Evolutionary conservation across 1,284 basidiomycete species (phyloP).

Genomic region (Butyriboletus regius): DNA sequence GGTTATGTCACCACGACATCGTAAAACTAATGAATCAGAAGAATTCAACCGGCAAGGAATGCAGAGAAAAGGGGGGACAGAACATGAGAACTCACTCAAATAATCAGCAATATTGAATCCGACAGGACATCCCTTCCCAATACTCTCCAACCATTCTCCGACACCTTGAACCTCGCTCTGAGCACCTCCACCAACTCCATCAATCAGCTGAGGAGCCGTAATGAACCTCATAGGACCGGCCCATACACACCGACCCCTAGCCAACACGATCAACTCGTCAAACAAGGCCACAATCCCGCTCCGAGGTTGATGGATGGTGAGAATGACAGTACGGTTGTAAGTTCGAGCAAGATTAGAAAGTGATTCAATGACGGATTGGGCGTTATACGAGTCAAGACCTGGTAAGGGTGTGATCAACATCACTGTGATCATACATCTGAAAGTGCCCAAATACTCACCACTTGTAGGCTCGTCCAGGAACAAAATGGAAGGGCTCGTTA

Average conservation of each 20-base stretch:
- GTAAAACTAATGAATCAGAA: neutral
- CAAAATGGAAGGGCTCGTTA: constrained; percentile 89
- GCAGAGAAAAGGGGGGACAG: neutral
- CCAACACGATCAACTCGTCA: constrained; percentile 83
- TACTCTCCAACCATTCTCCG: constrained; percentile 68
- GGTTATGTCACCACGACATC: neutral
- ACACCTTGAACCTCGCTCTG: constrained; percentile 47
- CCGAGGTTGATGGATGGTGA: constrained; percentile 97
- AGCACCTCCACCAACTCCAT: constrained; percentile 58
- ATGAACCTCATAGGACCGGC: constrained; percentile 26
- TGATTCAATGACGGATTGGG: constrained; percentile 86
- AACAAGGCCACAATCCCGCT: constrained; percentile 95
- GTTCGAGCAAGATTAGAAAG: constrained; percentile 78
- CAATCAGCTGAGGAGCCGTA: constrained; percentile 5
- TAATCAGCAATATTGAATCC: constrained; percentile 97
- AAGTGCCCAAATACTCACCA: constrained; percentile 43
- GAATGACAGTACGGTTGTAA: constrained; percentile 92
- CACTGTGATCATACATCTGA: neutral
- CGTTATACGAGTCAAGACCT: constrained; percentile 93
- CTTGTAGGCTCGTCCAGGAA: constrained; percentile 96
- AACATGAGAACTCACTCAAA: constrained; percentile 55
- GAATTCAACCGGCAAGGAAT: neutral
- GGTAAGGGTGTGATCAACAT: neutral
- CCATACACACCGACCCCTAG: constrained; percentile 51
- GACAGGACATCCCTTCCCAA: constrained; percentile 81